These are phyloP conservation scores for Bathelium albidoporum DNA, from an alignment of 495 filamentous ascomycete species.

Conservation along the genomic window DNA sequence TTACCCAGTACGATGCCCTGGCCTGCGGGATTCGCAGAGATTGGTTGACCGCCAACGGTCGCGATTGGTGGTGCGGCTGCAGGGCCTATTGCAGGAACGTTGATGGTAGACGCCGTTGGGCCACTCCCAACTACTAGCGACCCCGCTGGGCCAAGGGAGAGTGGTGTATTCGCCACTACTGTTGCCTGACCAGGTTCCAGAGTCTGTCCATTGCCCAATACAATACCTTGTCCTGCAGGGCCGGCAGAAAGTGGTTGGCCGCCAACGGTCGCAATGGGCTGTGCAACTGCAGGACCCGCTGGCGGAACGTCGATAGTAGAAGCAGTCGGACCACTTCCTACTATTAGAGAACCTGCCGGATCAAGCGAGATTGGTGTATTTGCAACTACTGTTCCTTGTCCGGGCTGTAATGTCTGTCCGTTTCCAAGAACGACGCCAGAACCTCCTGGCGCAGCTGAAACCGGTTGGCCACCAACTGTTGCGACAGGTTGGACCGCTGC, in stretches of 20 bases:
- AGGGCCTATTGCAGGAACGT: not conserved
- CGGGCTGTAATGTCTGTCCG: not conserved
- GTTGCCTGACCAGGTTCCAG: not conserved
- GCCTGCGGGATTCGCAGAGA: not conserved
- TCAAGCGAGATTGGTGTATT: not conserved
- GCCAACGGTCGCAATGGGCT: not conserved
- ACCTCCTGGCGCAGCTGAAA: not conserved
- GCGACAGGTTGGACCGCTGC: not conserved
- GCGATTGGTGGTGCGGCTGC: not conserved
- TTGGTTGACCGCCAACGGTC: not conserved
- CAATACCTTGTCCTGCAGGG: not conserved
- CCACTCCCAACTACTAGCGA: not conserved
- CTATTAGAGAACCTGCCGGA: not conserved
- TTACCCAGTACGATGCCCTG: not conserved
- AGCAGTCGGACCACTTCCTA: not conserved
- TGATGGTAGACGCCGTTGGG: not conserved
- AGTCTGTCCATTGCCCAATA: not conserved
- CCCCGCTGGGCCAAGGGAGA: not conserved
- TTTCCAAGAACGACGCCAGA: not conserved
- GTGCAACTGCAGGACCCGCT: not conserved
- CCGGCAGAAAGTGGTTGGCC: not conserved
- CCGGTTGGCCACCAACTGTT: not conserved
- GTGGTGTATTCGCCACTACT: not conserved
- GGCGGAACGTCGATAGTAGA: not conserved
- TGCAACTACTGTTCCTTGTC: not conserved